Percentiles rank a stretch among this genome's conserved stretches.
Conservation (phyloP, 2,329 filamentous ascomycete species). For the Trichophyton simii region DNA sequence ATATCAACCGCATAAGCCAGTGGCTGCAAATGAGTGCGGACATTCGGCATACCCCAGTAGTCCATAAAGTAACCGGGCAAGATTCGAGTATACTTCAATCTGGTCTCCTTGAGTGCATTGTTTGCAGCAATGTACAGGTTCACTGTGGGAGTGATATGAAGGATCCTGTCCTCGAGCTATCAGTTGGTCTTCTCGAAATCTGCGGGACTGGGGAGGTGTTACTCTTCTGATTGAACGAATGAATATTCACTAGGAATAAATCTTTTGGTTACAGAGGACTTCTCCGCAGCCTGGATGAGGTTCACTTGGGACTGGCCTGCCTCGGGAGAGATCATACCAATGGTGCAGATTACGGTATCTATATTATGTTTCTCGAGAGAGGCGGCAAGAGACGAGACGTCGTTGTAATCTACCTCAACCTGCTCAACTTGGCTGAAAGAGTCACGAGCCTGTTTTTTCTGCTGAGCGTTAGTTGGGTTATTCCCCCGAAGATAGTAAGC, state of each 20-base stretch:
- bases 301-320: neutral
- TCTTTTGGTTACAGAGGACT: neutral
- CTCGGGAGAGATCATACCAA: neutral
- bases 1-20: neutral
- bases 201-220: neutral
- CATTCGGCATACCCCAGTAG: slow-evolving; percentile 1
- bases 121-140: neutral
- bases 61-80: neutral
- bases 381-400: neutral
- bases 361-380: neutral
- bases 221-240: slow-evolving; percentile 2
- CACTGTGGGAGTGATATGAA: neutral
- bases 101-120: neutral
- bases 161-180: neutral
- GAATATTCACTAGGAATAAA: neutral
- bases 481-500: neutral
- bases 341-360: neutral
- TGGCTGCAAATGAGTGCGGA: neutral
- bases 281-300: slow-evolving; percentile 1
- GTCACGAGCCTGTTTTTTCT: neutral
- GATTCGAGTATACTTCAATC: neutral
- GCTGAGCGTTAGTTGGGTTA: neutral
- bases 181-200: neutral
- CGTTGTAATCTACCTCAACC: slow-evolving; percentile 3
- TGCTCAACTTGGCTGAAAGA: neutral